Percentiles rank a stretch among this genome's conserved stretches.
phyloP scores from a whole-genome alignment of 1,284 basidiomycete genomes.

The Fomitopsis schrenkii region DNA sequence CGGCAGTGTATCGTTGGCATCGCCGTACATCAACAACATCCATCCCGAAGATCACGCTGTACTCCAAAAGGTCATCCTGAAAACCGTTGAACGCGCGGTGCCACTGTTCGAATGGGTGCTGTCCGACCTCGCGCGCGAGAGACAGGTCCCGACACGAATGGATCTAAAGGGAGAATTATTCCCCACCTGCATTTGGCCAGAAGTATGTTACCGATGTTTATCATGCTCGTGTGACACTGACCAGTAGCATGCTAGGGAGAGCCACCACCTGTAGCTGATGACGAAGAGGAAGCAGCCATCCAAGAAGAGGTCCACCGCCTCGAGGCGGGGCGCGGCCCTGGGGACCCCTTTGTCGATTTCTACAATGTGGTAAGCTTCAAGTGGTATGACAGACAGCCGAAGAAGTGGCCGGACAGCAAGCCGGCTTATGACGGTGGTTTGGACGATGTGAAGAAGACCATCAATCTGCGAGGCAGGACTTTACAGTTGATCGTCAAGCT shows the following conservation, averaged over 20 bases:
- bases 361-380: neutral
- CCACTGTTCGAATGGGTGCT: neutral
- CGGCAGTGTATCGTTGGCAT: neutral
- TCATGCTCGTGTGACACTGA: neutral
- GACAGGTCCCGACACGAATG: neutral
- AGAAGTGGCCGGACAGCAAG: neutral
- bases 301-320: neutral
- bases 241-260: neutral
- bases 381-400: neutral
- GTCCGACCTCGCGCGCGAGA: neutral
- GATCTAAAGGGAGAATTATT: neutral
- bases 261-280: neutral
- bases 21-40: neutral
- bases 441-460: neutral
- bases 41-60: neutral
- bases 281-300: neutral
- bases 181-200: neutral
- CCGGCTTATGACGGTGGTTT: neutral
- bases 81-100: neutral
- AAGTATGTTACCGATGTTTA: neutral
- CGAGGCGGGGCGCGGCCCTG: neutral
- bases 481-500: slow-evolving; percentile 50
- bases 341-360: neutral
- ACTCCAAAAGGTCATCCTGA: neutral
- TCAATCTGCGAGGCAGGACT: slow-evolving; percentile 15